These are phyloP conservation scores for Schoenoplectus tabernaemontani DNA, from an alignment of 202 grass and related monocot genomes.

Conservation along the genomic window DNA sequence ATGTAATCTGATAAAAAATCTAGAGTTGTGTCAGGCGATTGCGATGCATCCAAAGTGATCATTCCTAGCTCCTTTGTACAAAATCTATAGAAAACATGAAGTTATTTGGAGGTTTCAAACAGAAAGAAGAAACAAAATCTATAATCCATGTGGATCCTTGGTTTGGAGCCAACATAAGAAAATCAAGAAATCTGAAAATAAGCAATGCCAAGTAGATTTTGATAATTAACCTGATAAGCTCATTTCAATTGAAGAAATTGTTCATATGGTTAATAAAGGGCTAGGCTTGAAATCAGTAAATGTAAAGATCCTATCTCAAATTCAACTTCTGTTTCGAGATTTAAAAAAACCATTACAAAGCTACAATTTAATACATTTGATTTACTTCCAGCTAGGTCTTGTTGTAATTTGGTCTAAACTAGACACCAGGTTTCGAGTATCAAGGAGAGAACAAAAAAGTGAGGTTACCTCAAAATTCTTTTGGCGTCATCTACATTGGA, in stretches of 20 bases:
- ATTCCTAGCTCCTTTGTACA: conserved; percentile 58
- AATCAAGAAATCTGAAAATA: neutral
- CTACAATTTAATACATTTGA: neutral
- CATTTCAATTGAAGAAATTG: neutral
- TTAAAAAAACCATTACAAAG: neutral
- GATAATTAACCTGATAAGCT: neutral
- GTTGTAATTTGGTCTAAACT: neutral
- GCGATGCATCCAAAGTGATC: conserved; percentile 41
- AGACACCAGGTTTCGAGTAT: neutral
- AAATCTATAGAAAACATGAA: conserved; percentile 43
- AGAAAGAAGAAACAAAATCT: conserved; percentile 1
- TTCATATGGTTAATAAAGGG: neutral
- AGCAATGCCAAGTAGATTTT: neutral
- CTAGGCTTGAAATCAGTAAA: neutral
- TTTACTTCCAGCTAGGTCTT: neutral
- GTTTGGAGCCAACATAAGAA: neutral
- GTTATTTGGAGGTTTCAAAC: neutral
- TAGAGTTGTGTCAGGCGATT: conserved; percentile 39
- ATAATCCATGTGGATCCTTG: neutral
- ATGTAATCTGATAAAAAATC: conserved; percentile 58
- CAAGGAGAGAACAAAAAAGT: neutral
- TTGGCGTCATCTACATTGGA: conserved; percentile 27
- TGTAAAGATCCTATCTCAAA: neutral
- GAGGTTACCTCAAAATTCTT: conserved; percentile 53
- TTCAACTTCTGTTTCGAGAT: neutral